Base-by-base conservation (phyloP, 106 monocot species). In the Acorus calamus region DNA sequence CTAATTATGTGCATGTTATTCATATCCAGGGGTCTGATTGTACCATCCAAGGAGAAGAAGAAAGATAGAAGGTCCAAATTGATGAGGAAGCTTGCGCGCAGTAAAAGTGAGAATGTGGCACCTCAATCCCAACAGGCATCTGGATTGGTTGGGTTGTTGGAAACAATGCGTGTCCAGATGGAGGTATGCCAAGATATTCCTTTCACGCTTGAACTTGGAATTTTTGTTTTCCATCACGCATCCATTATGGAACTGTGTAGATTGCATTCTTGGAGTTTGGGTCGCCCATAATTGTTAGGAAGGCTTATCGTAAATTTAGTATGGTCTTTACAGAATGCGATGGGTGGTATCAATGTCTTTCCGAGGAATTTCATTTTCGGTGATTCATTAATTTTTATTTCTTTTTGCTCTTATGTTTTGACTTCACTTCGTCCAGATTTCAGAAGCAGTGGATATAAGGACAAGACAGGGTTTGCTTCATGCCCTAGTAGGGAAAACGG, bases 21-120 rank as follows among this genome's bases (percentile, higher is more conserved):
- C 3, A 11, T 68, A 11, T 81, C 5, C 71, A 94, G 94, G 64
- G 89, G 94, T 50, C 81, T 94, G 48, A 94, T 94, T 78, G 89
- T 94, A 56, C 89, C 94, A 70, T 66, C 73, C 59, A 86, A 87
- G 67, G 94, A 94, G 69, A 94, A 87, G 75, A 94, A 94, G 79
- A 89, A 94, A 78, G 86, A 89, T 63, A 94, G 78, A 75, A 89
- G 60, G 58, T 84, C 84, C 61, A 79, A 77, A 82, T 74, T 94
- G 50, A 78, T 94, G 64, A 86, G 65, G 78, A 94, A 84, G 60
- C 86, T 94, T 76, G 84, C 69, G 65, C 86, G 89, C 71, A 87
- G 86, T 69, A 89, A 87, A 76, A 82, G 55, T 61, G 94, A 89
- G 69, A 84, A 56, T 66, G 14, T 78, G 11, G 58, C 61, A 11